Base-by-base conservation (phyloP, 257 asterid genomes). In the Solanum virginianum region DNA sequence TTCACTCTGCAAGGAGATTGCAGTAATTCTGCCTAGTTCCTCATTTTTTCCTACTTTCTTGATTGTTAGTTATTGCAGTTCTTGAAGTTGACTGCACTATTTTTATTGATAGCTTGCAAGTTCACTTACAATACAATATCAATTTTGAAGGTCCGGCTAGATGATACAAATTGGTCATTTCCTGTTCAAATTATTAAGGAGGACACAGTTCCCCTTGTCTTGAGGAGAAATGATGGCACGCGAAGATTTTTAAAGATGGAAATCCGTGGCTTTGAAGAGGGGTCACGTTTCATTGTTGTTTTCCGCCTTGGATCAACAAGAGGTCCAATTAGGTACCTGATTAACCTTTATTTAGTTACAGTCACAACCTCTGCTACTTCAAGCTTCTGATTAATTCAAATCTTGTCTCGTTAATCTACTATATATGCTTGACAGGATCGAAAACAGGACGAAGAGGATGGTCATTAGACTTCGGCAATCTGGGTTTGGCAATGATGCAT, bases 211-310 rank as follows among this genome's bases (percentile, higher is more conserved):
- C 89, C 87, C 85, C 90, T 96, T 80, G 93, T 88, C 71, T 86
- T 94, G 89, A 96, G 90, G 92, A 92, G 91, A 85, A 86, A 85
- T 70, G 94, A 93, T 85, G 93, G 96, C 86, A 87, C 90, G n/a
- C 86, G 91, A 70, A 90, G 85, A 85, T 91, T 88, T 86, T 66
- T 96, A 79, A 95, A 95, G 85, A 90, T 92, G 60, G 98, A 96
- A 90, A 92, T 96, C 84, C 99, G 99, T 87, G 99, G 98, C 84
- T 96, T 92, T 88, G 99, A 96, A 89, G 99, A 96, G 91, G 99
- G 99, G 26, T 96, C 97, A 81, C 99, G 99, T 45, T 96, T 95
- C 88, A 88, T 91, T 85, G 95, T 94, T 69, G 98, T 96, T 47
- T 95, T 95, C 81, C 99, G 99, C 81, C 92, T 92, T 84, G 99